Percentiles rank a stretch among this genome's conserved stretches.
Conservation (phyloP, 2,329 filamentous ascomycete species). For the Arthrobotrys sphaeroides region DNA sequence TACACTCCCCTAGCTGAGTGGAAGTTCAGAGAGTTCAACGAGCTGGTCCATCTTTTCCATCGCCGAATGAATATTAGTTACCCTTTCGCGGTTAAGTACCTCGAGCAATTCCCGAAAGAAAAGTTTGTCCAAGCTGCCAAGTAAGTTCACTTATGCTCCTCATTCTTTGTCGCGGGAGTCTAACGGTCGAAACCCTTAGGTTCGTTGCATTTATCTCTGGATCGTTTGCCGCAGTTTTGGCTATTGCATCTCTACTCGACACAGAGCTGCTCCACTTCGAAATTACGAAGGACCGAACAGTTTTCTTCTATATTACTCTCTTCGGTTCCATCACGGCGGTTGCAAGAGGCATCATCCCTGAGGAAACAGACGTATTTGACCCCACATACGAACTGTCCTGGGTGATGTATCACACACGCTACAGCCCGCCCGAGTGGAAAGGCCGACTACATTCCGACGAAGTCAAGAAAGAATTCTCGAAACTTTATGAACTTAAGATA, state of each 20-base stretch:
- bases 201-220: slow-evolving; percentile 89
- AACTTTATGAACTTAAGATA: slow-evolving; percentile 90
- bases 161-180: background rate
- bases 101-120: slow-evolving; percentile 95
- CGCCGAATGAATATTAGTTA: slow-evolving; percentile 93
- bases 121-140: slow-evolving; percentile 84
- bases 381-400: slow-evolving; percentile 87
- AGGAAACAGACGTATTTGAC: slow-evolving; percentile 89
- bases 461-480: slow-evolving; percentile 83
- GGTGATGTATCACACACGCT: slow-evolving; percentile 92
- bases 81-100: slow-evolving; percentile 88
- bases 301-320: slow-evolving; percentile 87
- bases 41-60: slow-evolving; percentile 89
- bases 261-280: slow-evolving; percentile 94
- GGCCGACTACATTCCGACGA: slow-evolving; percentile 91
- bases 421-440: slow-evolving; percentile 88
- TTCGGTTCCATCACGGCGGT: slow-evolving; percentile 85
- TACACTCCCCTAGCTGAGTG: slow-evolving; percentile 95
- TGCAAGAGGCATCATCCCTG: slow-evolving; percentile 82
- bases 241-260: slow-evolving; percentile 84
- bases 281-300: slow-evolving; percentile 85
- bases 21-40: slow-evolving; percentile 99
- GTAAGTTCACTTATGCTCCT: slow-evolving; percentile 32
- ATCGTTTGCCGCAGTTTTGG: slow-evolving; percentile 84
- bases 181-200: slow-evolving; percentile 58